Evolutionary conservation across 2,329 filamentous ascomycete species (phyloP).

Genomic region (Stagonosporopsis chrysanthemi): DNA sequence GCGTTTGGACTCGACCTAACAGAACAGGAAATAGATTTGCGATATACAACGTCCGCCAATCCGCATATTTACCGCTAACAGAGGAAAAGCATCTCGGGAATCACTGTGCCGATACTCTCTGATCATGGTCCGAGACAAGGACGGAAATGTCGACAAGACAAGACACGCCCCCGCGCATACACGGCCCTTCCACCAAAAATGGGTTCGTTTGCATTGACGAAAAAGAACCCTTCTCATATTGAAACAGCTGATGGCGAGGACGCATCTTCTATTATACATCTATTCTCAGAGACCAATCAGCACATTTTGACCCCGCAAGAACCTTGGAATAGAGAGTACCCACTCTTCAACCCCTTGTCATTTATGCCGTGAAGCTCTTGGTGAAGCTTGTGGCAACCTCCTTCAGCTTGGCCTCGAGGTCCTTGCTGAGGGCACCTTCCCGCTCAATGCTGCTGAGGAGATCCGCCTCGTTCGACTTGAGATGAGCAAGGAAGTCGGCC

Average conservation of each 20-base stretch:
- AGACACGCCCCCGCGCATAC: constrained; percentile 16
- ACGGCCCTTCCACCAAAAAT: not conserved
- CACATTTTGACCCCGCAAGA: constrained; percentile 47
- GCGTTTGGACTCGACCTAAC: constrained; percentile 3
- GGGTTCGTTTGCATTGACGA: constrained; percentile 25
- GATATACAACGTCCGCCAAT: constrained; percentile 38
- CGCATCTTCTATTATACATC: constrained; percentile 53
- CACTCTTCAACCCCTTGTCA: constrained; percentile 43
- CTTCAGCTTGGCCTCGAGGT: constrained; percentile 82
- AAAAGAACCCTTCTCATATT: constrained; percentile 48
- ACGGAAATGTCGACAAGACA: not conserved
- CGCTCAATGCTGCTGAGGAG: constrained; percentile 88
- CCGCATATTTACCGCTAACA: constrained; percentile 39
- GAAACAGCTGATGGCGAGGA: constrained; percentile 50
- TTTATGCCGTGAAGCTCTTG: constrained; percentile 78
- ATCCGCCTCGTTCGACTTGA: constrained; percentile 88
- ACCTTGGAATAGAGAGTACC: constrained; percentile 47
- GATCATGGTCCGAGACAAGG: not conserved
- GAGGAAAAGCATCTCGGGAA: constrained; percentile 31
- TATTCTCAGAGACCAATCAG: constrained; percentile 50
- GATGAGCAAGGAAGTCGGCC: constrained; percentile 88
- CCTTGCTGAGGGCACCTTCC: constrained; percentile 96
- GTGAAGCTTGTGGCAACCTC: constrained; percentile 81
- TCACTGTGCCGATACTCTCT: not conserved
- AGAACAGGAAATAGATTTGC: constrained; percentile 33